Percentiles rank a stretch among this genome's conserved stretches.
Conservation (phyloP, 208 protist genomes). For the Trypanosoma brucei region DNA sequence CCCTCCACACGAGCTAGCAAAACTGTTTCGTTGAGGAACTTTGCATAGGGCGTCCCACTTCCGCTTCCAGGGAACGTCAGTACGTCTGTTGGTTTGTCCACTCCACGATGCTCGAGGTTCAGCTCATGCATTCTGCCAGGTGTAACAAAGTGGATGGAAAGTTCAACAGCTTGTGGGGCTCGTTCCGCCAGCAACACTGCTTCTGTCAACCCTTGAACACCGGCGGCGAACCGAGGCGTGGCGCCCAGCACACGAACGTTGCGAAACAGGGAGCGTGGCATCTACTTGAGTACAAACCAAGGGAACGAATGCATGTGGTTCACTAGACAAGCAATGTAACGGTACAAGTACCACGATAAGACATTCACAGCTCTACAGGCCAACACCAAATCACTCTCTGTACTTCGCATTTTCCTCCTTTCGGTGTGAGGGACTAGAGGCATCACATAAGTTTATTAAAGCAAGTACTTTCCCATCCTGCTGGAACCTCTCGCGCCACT, state of each 20-base stretch:
- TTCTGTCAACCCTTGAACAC: slow-evolving; percentile 26
- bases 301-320: neutral
- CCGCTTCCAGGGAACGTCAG: slow-evolving; percentile 62
- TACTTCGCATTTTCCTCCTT: no score
- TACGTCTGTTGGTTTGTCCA: slow-evolving; percentile 64
- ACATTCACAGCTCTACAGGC: no score
- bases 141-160: slow-evolving; percentile 49
- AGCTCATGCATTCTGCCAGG: slow-evolving; percentile 47
- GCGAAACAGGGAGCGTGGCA: slow-evolving; percentile 26
- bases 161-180: slow-evolving; percentile 31
- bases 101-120: slow-evolving; percentile 36
- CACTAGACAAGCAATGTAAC: no score
- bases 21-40: slow-evolving; percentile 40
- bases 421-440: no score
- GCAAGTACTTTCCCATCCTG: slow-evolving; percentile 10
- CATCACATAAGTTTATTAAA: neutral
- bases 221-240: slow-evolving; percentile 30
- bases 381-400: no score
- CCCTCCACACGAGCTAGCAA: slow-evolving; percentile 20
- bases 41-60: slow-evolving; percentile 17
- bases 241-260: slow-evolving; percentile 34
- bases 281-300: slow-evolving; percentile 1
- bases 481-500: slow-evolving; percentile 11
- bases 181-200: slow-evolving; percentile 38
- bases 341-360: no score